Base-by-base conservation (phyloP, 257 asterid genomes). In the Gardenia jasminoides region DNA sequence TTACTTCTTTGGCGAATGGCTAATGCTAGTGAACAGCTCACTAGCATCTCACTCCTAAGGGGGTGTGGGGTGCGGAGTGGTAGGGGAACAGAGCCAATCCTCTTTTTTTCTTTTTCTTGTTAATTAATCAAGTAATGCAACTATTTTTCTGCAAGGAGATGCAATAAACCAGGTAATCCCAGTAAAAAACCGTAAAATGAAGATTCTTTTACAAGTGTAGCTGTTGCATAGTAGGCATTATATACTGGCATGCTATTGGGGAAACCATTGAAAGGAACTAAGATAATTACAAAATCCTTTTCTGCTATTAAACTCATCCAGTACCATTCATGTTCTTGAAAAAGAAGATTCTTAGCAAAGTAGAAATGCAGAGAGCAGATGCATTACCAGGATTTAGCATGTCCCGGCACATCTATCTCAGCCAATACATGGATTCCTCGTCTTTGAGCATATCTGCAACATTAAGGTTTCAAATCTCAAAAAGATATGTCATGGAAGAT, bases 341-440 rank as follows among this genome's bases (percentile, higher is more conserved):
- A 31, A 73, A 74, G 72, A 61, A 44, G 15, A 46, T 64, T 9
- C 15, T 12, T 5, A 24, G 17, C 6, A 44, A 70, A 36, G 36
- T 28, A 11, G 19, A 8, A 52, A 36, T 2, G 11, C 2, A 31
- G 33, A 11, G 7, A 56, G 28, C 72, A 65, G 39, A 72, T 67
- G 43, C 16, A 11, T 70, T 92, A 95, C 99, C 99, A 95, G 76
- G 99, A 95, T 68, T 76, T 78, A 83, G 98, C 96, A 79, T 95
- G 98, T 47, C 98, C 98, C 0, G 99, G 99, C 52, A 93, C 96
- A 79, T 95, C 99, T 43, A 95, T 81, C 82, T 95, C 99, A 58
- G 99, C 99, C 83, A 95, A 85, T 22, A 93, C 97, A 50, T 91
- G 87, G 73, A 95, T 83, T 81, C 99, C 99, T 46, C 93, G 95